Percentiles rank a stretch among this genome's conserved stretches.
These are phyloP conservation scores for Begonia fuchsioides DNA, from an alignment of 306 rosid species.

Conservation along the genomic window DNA sequence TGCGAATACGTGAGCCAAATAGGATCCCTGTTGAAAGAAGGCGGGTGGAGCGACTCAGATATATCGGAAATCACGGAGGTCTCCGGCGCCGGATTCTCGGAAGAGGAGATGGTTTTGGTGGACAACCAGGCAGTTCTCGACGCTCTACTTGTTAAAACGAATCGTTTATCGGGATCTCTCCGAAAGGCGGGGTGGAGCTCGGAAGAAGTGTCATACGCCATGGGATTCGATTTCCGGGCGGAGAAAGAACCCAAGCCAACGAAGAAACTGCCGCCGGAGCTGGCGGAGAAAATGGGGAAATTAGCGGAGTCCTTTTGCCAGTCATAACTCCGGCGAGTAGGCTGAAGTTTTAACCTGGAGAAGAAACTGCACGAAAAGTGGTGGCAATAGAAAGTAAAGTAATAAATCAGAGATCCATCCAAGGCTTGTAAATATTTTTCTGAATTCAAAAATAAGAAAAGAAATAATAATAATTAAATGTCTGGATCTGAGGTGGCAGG, in stretches of 20 bases:
- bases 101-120: conserved; percentile 59
- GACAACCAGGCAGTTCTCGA: conserved; percentile 82
- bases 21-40: conserved; percentile 57
- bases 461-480: no score
- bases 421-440: no score
- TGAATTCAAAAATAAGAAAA: no score
- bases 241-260: conserved; percentile 70
- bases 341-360: no score
- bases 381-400: no score
- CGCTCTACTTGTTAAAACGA: conserved; percentile 67
- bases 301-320: conserved; percentile 80
- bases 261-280: conserved; percentile 72
- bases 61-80: conserved; percentile 55
- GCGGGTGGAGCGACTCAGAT: conserved; percentile 91
- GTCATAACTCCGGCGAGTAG: conserved; percentile 10
- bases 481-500: no score
- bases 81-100: conserved; percentile 65
- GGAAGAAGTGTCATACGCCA: conserved; percentile 76
- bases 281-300: conserved; percentile 61
- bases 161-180: conserved; percentile 60
- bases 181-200: conserved; percentile 99
- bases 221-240: conserved; percentile 84
- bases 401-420: no score
- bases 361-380: no score
- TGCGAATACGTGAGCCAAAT: conserved; percentile 62